phyloP scores from a whole-genome alignment of 2,329 filamentous ascomycete genomes.

The Sarocladium brachiariae region DNA sequence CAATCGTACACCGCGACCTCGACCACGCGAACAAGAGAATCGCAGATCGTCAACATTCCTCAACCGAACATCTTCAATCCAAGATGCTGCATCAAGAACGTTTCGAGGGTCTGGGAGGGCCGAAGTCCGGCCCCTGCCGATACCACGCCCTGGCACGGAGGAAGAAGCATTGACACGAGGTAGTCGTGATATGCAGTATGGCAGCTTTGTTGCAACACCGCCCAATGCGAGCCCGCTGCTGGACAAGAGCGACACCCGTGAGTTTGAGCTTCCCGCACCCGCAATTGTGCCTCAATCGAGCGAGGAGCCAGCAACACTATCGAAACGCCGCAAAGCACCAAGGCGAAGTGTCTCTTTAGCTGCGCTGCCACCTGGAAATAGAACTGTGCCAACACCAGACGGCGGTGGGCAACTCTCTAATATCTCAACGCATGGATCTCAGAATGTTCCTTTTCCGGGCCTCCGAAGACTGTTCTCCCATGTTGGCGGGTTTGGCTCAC shows the following conservation, averaged over 20 bases:
- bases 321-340: neutral
- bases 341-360: neutral
- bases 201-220: slow-evolving; percentile 43
- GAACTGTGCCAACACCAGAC: slow-evolving; percentile 1
- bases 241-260: slow-evolving; percentile 17
- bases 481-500: slow-evolving; percentile 14
- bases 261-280: slow-evolving; percentile 48
- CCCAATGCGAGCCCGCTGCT: slow-evolving; percentile 19
- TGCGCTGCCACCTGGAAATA: neutral
- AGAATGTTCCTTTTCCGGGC: neutral
- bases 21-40: neutral
- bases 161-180: slow-evolving; percentile 33
- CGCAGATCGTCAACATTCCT: slow-evolving; percentile 16
- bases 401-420: neutral
- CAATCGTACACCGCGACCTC: slow-evolving; percentile 45
- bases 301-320: slow-evolving; percentile 15
- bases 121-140: neutral
- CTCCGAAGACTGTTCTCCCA: slow-evolving; percentile 31
- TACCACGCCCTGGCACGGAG: slow-evolving; percentile 21
- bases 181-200: slow-evolving; percentile 39
- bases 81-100: neutral
- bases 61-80: slow-evolving; percentile 2
- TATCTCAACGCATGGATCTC: neutral
- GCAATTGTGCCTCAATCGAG: slow-evolving; percentile 34
- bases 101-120: neutral